Evolutionary conservation across 116 monocot genomes (phyloP).

Genomic region (Phalaenopsis hybrid): DNA sequence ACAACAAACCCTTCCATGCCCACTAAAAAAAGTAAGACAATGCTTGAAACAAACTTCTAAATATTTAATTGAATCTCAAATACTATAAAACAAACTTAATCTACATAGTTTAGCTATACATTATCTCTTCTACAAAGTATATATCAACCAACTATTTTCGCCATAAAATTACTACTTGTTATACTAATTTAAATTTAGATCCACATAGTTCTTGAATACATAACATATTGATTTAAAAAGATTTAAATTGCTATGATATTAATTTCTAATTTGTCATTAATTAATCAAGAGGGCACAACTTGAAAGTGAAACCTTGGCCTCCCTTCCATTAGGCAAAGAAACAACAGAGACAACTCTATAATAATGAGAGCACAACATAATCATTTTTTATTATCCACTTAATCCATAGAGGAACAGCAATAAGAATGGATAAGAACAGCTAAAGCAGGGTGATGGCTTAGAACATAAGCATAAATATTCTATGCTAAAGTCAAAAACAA

Average conservation of each 20-base stretch:
- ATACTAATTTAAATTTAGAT: not conserved
- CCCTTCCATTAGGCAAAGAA: not conserved
- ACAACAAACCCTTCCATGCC: too few species aligned
- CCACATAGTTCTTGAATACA: too few species aligned
- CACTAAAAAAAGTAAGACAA: too few species aligned
- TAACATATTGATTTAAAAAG: not conserved
- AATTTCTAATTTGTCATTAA: not conserved
- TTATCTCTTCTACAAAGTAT: too few species aligned
- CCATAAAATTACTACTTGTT: not conserved
- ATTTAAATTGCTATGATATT: not conserved
- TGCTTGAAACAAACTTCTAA: too few species aligned
- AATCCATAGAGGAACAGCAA: not conserved
- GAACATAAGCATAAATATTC: not conserved
- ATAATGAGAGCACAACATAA: not conserved
- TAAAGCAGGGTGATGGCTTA: not conserved
- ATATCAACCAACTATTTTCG: not conserved
- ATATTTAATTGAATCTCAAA: too few species aligned
- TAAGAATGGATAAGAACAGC: not conserved
- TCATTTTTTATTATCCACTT: conserved; percentile 1
- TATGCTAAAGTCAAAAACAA: not conserved
- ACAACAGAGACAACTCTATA: not conserved
- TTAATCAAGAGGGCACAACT: not conserved
- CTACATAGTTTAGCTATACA: too few species aligned
- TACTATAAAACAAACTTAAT: too few species aligned
- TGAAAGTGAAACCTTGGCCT: not conserved